Evolutionary conservation across 768 basidiomycete species (phyloP), one percentile per base, ranked within the genome.

Genomic region (Coprinellus micaceus): DNA sequence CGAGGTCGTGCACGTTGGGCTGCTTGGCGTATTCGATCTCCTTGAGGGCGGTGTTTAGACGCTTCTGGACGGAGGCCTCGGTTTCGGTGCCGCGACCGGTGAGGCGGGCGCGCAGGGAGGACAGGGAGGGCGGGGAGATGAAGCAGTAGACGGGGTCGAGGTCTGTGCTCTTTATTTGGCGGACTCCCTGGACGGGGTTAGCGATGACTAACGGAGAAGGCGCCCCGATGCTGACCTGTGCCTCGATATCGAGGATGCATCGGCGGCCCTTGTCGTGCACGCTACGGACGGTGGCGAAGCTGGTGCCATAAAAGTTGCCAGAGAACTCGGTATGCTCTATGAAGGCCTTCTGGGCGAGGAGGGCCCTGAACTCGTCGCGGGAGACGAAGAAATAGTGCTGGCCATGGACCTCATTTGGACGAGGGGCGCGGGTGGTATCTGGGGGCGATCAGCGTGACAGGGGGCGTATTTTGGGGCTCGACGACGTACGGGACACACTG

Each of bases 251-350:
- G 37, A 98, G 81, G 57, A 98, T 87, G 68, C 96, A 98, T 12
- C 92, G 84, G 59, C 81, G 82, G 15, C 91, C 92, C 2, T 80
- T 75, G 17, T 78, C 70, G 33, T 83, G 77, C 25, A 97, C 86
- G 28, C 80, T 77, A 30, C 78, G 74, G 28, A 98, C 84, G 21
- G 94, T 85, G 59, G 83, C 78, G 59, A 86, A 85, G 61, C 88
- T 92, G 4, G 94, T 96, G n/a, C 95, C 95, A 66, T 98, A 98
- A 63, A 82, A 81, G 67, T 98, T 97, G 22, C 88, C 84, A 0
- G 90, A 92, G 73, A 96, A 98, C 69, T 96, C 86, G 15, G 96
- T 94, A 63, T 93, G 83, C 72, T 98, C 96, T 61, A 98, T 89
- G 71, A 98, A 98, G 19, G 88, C 93, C 53, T 81, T 77, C 24